Conservation (phyloP, 345 rosid species). For the Isatis tinctoria region DNA sequence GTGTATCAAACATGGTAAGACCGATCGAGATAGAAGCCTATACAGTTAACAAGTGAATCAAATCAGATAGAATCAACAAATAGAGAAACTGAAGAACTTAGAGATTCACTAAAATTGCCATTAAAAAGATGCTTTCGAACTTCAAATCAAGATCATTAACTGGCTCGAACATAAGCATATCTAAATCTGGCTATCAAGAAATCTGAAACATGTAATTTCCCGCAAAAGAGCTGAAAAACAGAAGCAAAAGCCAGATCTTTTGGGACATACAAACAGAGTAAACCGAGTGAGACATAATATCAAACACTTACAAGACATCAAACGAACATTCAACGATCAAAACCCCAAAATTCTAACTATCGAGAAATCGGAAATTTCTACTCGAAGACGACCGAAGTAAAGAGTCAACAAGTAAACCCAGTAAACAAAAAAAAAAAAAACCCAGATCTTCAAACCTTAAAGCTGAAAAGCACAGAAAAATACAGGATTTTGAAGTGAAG, state of each 20-base stretch:
- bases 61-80: not conserved
- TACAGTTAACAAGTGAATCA: slow-evolving; percentile 5
- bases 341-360: not conserved
- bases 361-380: not conserved
- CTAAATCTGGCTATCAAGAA: not conserved
- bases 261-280: not conserved
- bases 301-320: slow-evolving; percentile 14
- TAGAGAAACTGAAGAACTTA: not conserved
- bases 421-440: slow-evolving; percentile 11
- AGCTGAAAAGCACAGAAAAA: not conserved
- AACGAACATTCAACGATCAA: not conserved
- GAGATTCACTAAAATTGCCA: not conserved
- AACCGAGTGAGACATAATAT: not conserved
- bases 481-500: not conserved
- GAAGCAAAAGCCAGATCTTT: slow-evolving; percentile 13
- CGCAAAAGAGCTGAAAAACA: not conserved
- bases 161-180: not conserved
- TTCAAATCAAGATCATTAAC: not conserved
- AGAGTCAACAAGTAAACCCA: slow-evolving; percentile 21
- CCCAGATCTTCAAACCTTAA: slow-evolving; percentile 13
- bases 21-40: slow-evolving; percentile 65
- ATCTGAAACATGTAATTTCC: not conserved
- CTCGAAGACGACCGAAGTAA: slow-evolving; percentile 7
- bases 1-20: slow-evolving; percentile 57
- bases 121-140: not conserved